phyloP scores from a whole-genome alignment of 257 asterid genomes.

The Fraxinus quadrangulata region DNA sequence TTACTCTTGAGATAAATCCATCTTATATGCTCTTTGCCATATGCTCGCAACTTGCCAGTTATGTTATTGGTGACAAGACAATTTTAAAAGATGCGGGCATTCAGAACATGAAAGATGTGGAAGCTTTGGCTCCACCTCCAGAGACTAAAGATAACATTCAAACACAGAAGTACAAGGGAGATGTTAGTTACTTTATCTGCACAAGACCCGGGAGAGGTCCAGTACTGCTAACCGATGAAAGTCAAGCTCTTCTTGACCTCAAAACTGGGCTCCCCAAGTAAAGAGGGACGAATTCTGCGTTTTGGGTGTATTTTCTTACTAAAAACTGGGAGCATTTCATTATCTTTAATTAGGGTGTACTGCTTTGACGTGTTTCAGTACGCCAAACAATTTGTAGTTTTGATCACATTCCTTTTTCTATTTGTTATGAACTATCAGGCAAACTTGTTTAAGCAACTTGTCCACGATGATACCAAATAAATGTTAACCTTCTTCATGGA shows the following conservation, averaged over 20 bases:
- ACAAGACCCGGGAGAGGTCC: slow-evolving; percentile 74
- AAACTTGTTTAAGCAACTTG: slow-evolving; percentile 11
- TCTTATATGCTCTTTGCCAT: background rate
- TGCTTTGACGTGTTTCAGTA: slow-evolving; percentile 4
- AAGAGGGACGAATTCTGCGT: slow-evolving; percentile 20
- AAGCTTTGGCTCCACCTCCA: slow-evolving; percentile 75
- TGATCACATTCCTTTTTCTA: slow-evolving; percentile 14
- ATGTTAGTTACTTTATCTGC: slow-evolving; percentile 85
- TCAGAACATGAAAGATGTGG: slow-evolving; percentile 66
- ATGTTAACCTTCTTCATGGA: background rate
- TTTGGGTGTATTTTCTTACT: slow-evolving; percentile 5
- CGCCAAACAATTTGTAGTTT: slow-evolving; percentile 4
- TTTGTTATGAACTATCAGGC: slow-evolving; percentile 8
- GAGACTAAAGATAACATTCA: slow-evolving; percentile 63
- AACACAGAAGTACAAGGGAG: slow-evolving; percentile 63
- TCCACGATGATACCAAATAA: background rate
- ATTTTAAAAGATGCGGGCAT: slow-evolving; percentile 85
- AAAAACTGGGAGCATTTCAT: slow-evolving; percentile 16
- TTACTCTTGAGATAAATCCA: background rate
- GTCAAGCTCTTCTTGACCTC: slow-evolving; percentile 69
- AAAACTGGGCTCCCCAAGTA: slow-evolving; percentile 83
- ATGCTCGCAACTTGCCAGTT: slow-evolving; percentile 45
- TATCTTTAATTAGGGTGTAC: slow-evolving; percentile 6
- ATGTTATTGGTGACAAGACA: slow-evolving; percentile 86
- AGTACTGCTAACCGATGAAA: slow-evolving; percentile 64